Conservation (phyloP, 768 basidiomycete genomes). For the Pholiota microspora region DNA sequence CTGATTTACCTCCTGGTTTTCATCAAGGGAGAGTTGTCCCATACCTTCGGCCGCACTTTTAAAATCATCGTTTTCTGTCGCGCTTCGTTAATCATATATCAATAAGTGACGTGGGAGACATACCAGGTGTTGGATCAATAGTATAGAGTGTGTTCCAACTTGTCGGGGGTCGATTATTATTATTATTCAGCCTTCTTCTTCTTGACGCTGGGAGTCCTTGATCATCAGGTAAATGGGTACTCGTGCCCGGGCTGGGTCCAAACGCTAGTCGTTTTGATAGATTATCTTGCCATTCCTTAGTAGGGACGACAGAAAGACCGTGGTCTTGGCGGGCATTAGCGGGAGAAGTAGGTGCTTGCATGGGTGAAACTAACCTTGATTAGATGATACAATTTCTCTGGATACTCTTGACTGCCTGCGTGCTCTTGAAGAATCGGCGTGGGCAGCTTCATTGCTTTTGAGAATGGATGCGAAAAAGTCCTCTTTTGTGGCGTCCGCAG, state of each 20-base stretch:
- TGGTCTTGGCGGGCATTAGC: constrained; percentile 40
- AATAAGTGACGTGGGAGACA: background rate
- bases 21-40: constrained; percentile 72
- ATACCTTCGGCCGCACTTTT: constrained; percentile 54
- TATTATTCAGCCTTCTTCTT: constrained; percentile 44
- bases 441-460: constrained; percentile 48
- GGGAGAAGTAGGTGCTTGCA: background rate
- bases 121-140: constrained; percentile 38
- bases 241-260: constrained; percentile 19
- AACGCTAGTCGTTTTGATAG: constrained; percentile 54
- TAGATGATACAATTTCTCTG: constrained; percentile 78
- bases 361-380: constrained; percentile 40
- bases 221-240: constrained; percentile 23
- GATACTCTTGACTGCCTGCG: constrained; percentile 75
- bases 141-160: constrained; percentile 64
- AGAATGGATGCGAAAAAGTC: constrained; percentile 78
- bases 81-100: background rate
- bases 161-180: constrained; percentile 26
- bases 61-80: constrained; percentile 37
- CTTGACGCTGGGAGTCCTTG: constrained; percentile 38
- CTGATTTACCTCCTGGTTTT: constrained; percentile 63
- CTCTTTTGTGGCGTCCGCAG: constrained; percentile 66
- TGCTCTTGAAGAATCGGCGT: constrained; percentile 56
- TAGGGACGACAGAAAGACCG: constrained; percentile 60
- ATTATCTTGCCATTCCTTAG: constrained; percentile 77